Percentiles rank a stretch among this genome's conserved stretches.
Conservation (phyloP, 1,139 yeast species). For the Geotrichum candidum region DNA sequence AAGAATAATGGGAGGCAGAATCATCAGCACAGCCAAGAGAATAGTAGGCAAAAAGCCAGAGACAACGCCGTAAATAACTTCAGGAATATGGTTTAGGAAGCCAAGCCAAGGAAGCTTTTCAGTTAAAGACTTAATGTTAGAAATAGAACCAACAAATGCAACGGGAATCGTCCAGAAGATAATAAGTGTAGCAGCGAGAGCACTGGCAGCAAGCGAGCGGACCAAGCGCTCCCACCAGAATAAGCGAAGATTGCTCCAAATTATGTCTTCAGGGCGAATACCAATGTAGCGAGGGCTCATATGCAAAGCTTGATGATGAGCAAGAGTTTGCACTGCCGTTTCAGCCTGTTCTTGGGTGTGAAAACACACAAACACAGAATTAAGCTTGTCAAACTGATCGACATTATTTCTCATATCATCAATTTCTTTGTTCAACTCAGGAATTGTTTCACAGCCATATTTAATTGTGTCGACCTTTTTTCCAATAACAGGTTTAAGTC, state of each 20-base stretch:
- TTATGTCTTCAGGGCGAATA: slow-evolving; percentile 70
- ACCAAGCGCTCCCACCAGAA: slow-evolving; percentile 78
- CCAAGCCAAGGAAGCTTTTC: slow-evolving; percentile 61
- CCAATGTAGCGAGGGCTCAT: slow-evolving; percentile 60
- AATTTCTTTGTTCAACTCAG: slow-evolving; percentile 62
- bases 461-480: slow-evolving; percentile 80
- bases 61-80: slow-evolving; percentile 63
- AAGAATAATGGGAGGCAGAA: slow-evolving; percentile 73
- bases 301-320: slow-evolving; percentile 60
- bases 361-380: slow-evolving; percentile 80
- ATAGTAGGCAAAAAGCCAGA: slow-evolving; percentile 85
- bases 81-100: slow-evolving; percentile 68
- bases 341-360: slow-evolving; percentile 84
- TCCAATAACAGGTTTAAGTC: slow-evolving; percentile 60
- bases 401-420: slow-evolving; percentile 43
- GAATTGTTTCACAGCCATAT: slow-evolving; percentile 60
- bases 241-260: slow-evolving; percentile 81
- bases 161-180: slow-evolving; percentile 94
- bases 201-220: slow-evolving; percentile 52
- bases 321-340: slow-evolving; percentile 72
- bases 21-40: slow-evolving; percentile 75
- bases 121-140: slow-evolving; percentile 71
- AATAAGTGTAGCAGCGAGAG: slow-evolving; percentile 52
- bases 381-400: slow-evolving; percentile 36
- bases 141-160: slow-evolving; percentile 89